phyloP scores from a whole-genome alignment of 2,329 filamentous ascomycete genomes.

The Shiraia sp. region DNA sequence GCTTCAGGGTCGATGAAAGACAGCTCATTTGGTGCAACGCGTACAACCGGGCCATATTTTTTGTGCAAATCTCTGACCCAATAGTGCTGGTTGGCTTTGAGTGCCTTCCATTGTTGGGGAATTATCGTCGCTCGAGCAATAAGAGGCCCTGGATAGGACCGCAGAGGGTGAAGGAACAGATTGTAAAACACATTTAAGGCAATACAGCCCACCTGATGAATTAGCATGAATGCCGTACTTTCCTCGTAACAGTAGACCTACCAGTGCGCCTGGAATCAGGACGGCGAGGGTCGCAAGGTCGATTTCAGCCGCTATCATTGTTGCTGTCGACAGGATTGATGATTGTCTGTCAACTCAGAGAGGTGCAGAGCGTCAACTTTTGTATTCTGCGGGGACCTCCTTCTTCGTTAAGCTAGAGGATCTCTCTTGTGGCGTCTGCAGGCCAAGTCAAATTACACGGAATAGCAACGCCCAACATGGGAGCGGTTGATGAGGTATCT shows the following conservation, averaged over 20 bases:
- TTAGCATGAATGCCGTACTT: neutral
- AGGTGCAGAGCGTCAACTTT: no score
- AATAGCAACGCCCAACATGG: no score
- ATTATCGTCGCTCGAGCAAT: constrained; percentile 30
- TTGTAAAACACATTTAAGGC: constrained; percentile 32
- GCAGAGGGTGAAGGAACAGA: constrained; percentile 45
- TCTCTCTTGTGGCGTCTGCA: no score
- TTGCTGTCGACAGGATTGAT: no score
- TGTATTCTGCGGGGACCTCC: no score
- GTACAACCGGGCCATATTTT: constrained; percentile 45
- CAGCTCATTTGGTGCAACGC: constrained; percentile 43
- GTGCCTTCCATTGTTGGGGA: constrained; percentile 18
- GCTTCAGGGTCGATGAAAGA: constrained; percentile 42
- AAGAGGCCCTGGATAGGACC: constrained; percentile 46
- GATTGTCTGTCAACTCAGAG: no score
- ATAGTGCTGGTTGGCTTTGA: constrained; percentile 20
- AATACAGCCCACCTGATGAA: neutral
- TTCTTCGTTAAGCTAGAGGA: no score
- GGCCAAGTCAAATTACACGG: no score
- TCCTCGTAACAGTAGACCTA: no score
- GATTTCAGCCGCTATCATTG: no score
- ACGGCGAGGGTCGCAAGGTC: neutral
- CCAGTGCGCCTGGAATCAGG: no score
- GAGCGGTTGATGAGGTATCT: no score
- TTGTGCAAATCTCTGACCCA: constrained; percentile 38